Base-by-base conservation (phyloP, 345 rosid genomes). In the Psidium guajava region DNA sequence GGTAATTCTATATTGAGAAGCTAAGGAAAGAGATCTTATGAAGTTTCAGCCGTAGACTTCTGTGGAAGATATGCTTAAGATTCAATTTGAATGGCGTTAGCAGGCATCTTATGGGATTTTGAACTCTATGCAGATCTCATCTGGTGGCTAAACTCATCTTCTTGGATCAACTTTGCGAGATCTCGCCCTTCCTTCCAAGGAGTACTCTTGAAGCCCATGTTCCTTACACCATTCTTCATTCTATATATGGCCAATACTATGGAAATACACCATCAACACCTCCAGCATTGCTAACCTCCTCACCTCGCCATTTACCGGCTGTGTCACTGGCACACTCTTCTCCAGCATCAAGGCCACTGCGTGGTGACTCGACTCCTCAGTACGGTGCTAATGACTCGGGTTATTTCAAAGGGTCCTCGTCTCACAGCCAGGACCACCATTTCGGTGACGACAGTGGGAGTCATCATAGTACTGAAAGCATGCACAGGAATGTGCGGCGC, bases 131-230 rank as follows among this genome's bases (percentile, higher is more conserved):
- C 95, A 96, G 99, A 87, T 93, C 98, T 92, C 98, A 94, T 90
- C 95, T 96, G 15, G 96, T 96, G 42, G 97, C 98, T 21, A 96
- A 96, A 93, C 93, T 98, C 69, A 94, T 96, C 69, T 98, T 98
- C 95, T 90, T 98, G 49, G 99, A 98, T 90, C 99, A 96, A 92
- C 92, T 98, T 49, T 98, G 95, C 80, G 99, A 98, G 92, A 92
- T 92, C 84, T 98, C 99, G 21, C 95, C 95, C 6, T 93, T 92
- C 92, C 99, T 98, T 80, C 96, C 99, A 6, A 87, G 98, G 91
- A 96, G 95, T 93, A 88, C 94, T 84, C 97, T 98, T 4, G 99
- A 98, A 91, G 87, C 94, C 28, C 93, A 96, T 27, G 92, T 96
- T 84, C 99, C 99, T 4, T 98, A 91, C 54, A 89, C 96, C 16